phyloP scores from a whole-genome alignment of 768 basidiomycete species.

The Antrodiella citrinella region DNA sequence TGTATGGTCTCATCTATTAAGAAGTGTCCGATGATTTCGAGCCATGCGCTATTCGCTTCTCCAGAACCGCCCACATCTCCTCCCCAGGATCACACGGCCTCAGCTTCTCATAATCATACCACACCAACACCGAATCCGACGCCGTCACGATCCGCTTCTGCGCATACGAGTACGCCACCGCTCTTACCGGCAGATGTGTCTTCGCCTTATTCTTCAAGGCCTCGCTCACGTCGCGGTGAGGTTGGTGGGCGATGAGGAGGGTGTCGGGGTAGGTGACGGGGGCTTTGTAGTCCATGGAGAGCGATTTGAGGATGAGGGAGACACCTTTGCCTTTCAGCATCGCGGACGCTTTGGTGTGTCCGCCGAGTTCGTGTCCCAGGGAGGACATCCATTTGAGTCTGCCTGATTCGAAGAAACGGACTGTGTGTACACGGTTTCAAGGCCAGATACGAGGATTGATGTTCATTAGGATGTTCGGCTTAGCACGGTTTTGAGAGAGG shows the following conservation, averaged over 20 bases:
- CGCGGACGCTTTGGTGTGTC: slow-evolving; percentile 41
- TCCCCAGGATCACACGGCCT: slow-evolving; percentile 58
- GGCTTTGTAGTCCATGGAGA: slow-evolving; percentile 56
- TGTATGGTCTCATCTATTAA: too few species aligned
- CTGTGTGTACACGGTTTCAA: slow-evolving; percentile 31
- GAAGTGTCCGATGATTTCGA: too few species aligned
- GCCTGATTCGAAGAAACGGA: slow-evolving; percentile 65
- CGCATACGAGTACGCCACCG: slow-evolving; percentile 54
- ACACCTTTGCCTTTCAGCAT: slow-evolving; percentile 59
- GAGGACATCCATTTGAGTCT: slow-evolving; percentile 62
- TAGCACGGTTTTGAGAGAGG: background rate
- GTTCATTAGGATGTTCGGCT: slow-evolving; percentile 1
- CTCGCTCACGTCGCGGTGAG: slow-evolving; percentile 17
- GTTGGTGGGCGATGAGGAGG: slow-evolving; percentile 56
- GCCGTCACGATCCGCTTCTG: slow-evolving; percentile 59
- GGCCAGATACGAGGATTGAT: too few species aligned
- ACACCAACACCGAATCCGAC: slow-evolving; percentile 57
- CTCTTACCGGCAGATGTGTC: slow-evolving; percentile 41
- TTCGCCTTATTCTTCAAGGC: slow-evolving; percentile 12
- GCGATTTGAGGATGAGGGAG: slow-evolving; percentile 68
- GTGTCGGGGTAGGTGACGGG: slow-evolving; percentile 76
- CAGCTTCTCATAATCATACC: slow-evolving; percentile 70
- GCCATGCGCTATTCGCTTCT: slow-evolving; percentile 16
- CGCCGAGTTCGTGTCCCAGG: slow-evolving; percentile 53
- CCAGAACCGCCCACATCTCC: slow-evolving; percentile 29